Percentiles rank a stretch among this genome's conserved stretches.
Evolutionary conservation across 2,329 filamentous ascomycete genomes (phyloP).

Genomic region (Beauveria pseudobassiana): DNA sequence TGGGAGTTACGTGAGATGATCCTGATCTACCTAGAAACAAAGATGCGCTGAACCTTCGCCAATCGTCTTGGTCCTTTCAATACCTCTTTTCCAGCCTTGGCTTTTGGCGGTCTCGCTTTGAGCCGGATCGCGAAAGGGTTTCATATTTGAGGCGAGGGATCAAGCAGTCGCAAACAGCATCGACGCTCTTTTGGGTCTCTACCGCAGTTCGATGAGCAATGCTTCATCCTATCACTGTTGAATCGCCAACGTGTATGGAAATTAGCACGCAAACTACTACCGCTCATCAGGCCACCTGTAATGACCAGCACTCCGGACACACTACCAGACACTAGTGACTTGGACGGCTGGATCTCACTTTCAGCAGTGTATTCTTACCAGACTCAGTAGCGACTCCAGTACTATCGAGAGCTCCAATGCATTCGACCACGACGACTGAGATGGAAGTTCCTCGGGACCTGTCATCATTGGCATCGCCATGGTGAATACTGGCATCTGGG

Average conservation of each 20-base stretch:
- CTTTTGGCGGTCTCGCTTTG: background rate
- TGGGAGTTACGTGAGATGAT: background rate
- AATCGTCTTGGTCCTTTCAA: background rate
- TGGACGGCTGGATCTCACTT: background rate
- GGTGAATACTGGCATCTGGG: background rate
- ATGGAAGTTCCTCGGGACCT: background rate
- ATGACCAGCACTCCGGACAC: no score
- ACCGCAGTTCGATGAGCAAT: background rate
- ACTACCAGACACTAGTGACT: background rate
- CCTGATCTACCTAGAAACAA: background rate
- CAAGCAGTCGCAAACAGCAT: background rate
- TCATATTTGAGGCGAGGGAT: background rate
- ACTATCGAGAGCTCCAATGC: no score
- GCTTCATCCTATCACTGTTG: background rate
- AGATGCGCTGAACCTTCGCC: background rate
- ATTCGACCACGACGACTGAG: background rate
- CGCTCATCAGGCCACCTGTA: background rate
- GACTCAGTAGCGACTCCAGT: no score
- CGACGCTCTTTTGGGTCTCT: background rate
- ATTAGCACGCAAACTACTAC: background rate
- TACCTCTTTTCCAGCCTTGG: background rate
- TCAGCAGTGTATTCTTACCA: background rate
- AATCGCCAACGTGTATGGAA: background rate
- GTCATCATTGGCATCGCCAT: background rate
- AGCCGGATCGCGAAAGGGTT: background rate